Evolutionary conservation across 2,329 filamentous ascomycete species (phyloP), one percentile per base, ranked within the genome.

Genomic region (Metarhizium rileyi): DNA sequence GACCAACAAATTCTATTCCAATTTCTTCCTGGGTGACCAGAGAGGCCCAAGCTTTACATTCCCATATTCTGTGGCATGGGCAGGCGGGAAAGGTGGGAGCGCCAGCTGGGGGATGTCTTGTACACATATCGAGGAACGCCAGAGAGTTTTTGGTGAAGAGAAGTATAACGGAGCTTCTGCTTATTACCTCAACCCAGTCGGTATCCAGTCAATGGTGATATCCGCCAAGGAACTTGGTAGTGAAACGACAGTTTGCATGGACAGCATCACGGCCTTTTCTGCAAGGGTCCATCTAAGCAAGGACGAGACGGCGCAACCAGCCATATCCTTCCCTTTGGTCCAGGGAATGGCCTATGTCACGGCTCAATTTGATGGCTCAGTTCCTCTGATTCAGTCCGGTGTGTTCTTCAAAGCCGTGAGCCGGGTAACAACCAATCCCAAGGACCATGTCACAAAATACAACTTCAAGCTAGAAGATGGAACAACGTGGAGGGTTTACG

Each of bases 281-380:
- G 77, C 69, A 14, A 81, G 88, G 54, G 80, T 89, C 43, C 84
- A 86, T 42, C 71, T 97, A 28, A 76, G 71, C 46, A 73, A 75
- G 3, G 69, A 73, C 22, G 61, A 65, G n/a, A 70, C 71, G 3
- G 73, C 76, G 7, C 64, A 72, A 1, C 77, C 84, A 0, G 72
- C 77, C 1, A 76, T 97, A 20, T 84, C 80, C 0, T 89, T 95
- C 55, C 90, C 90, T 0, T 63, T 96, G 7, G 81, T 95, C 0
- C 91, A 97, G 62, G 93, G 93, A 10, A 93, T 94, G 81, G 84
- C 81, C 0, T 95, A 90, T 58, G 73, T 95, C 18, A 96, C 90
- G 4, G 90, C 76, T 0, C 66, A 86, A 18, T 97, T 90, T 66
- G 75, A 74, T 48, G 80, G 81, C 27, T 74, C 81, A 0, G 83